phyloP scores from a whole-genome alignment of 352 stramenopile genomes.

The Lagenidium sp. region DNA sequence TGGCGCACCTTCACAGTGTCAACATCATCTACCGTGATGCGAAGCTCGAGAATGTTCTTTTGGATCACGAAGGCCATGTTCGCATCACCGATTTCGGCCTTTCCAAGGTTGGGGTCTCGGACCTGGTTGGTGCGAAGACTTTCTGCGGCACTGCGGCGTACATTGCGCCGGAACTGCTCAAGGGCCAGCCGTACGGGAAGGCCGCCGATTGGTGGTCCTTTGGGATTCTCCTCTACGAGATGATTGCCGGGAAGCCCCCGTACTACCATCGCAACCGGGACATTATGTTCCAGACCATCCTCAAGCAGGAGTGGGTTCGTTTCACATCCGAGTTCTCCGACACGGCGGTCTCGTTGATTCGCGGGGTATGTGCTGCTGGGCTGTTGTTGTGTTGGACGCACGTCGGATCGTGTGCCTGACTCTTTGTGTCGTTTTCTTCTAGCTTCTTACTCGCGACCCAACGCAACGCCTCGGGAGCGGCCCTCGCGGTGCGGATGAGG shows the following conservation, averaged over 20 bases:
- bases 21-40: conserved; percentile 96
- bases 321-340: conserved; percentile 94
- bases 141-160: conserved; percentile 93
- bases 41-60: conserved; percentile 94
- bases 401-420: conserved; percentile 5
- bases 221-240: conserved; percentile 93
- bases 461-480: conserved; percentile 92
- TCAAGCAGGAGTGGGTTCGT: conserved; percentile 90
- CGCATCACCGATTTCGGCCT: conserved; percentile 93
- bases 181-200: conserved; percentile 85
- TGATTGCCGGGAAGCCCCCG: conserved; percentile 90
- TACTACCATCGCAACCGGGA: conserved; percentile 89
- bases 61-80: conserved; percentile 92
- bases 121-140: conserved; percentile 81
- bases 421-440: conserved; percentile 11
- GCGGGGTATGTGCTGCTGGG: conserved; percentile 63
- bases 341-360: conserved; percentile 85
- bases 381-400: neutral
- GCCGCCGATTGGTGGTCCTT: conserved; percentile 95
- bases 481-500: conserved; percentile 77
- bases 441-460: conserved; percentile 96
- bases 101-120: conserved; percentile 88
- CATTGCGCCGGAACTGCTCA: conserved; percentile 89
- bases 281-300: conserved; percentile 90
- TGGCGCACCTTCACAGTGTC: conserved; percentile 88